Percentiles rank a stretch among this genome's conserved stretches.
phyloP scores from a whole-genome alignment of 208 protist genomes.

The Leishmania amazonensis region DNA sequence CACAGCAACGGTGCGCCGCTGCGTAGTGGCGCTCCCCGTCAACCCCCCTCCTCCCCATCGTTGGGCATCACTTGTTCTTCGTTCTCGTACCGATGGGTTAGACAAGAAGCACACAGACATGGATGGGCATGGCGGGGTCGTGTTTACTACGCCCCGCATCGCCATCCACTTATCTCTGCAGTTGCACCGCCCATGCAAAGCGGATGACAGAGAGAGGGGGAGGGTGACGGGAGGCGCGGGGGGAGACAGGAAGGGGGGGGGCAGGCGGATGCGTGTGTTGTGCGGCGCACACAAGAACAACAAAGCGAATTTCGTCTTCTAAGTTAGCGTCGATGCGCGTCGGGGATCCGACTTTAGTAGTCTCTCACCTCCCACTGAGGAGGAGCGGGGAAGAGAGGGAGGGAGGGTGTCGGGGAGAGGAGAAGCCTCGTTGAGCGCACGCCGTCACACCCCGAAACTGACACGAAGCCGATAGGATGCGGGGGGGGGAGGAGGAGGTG shows the following conservation, averaged over 20 bases:
- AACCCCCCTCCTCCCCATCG: background rate
- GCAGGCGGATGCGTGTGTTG: too few relatives aligned
- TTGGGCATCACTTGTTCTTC: background rate
- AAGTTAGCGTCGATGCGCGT: too few relatives aligned
- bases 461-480: background rate
- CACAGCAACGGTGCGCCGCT: background rate
- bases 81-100: background rate
- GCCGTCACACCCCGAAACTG: background rate
- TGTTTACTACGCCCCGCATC: background rate
- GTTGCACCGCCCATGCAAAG: background rate
- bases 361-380: background rate
- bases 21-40: background rate
- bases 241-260: too few relatives aligned
- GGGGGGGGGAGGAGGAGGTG: too few relatives aligned
- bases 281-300: too few relatives aligned
- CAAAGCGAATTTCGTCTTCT: too few relatives aligned
- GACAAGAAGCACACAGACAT: background rate
- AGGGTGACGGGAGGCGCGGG: too few relatives aligned
- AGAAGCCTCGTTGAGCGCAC: background rate
- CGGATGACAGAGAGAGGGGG: background rate
- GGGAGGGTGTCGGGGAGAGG: background rate
- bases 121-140: background rate
- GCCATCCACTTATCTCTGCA: background rate
- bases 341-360: too few relatives aligned
- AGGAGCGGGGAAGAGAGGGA: background rate